Evolutionary conservation across 2,329 filamentous ascomycete species (phyloP), one percentile per base, ranked within the genome.

Genomic region (Diplodia corticola): DNA sequence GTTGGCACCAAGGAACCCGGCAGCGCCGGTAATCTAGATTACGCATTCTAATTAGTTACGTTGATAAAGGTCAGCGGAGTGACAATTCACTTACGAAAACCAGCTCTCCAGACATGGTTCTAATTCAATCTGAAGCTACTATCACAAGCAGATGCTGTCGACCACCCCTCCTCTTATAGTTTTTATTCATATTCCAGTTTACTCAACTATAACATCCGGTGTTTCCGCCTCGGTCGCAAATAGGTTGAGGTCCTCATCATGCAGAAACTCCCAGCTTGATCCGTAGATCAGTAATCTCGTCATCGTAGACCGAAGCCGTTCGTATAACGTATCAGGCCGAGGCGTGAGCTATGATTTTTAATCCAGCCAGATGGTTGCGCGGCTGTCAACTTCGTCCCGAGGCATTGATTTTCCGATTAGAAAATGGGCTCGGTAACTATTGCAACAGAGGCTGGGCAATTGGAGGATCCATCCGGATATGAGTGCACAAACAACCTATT

Each of bases 1-100:
- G 10, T 67, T 33, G n/a, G 63, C 22, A 7, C 66, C 63, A 12
- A 67, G 10, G 24, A 67, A 67, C 12, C 54, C 63, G 26, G 66
- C 63, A 24, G 66, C 66, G 24, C 63, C 66, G 15, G 66, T 66
- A 5, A 66, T 13, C 64, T 65, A 12, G 15, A 2, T 12, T 5
- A 17, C 26, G n/a, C 4, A 15, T 61, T 20, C 5, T 10, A 13
- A n/a, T 33, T 28, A n/a, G 40, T n/a, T 44, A 6, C 10, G 40
- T 44, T 3, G 40, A 20, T 20, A 20, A 20, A 10, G 40, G 40
- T 6, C 17, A 44, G 20, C 20, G 7, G n/a, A 9, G 17, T 10
- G 40, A 33, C 17, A 30, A 37, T 37, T 12, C 1, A 54, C 61
- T 55, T 37, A 64, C 50, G 30, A 64, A 64, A 46, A 55, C 37